Base-by-base conservation (phyloP, 2,329 filamentous ascomycete species). In the Pseudonectria buxi region DNA sequence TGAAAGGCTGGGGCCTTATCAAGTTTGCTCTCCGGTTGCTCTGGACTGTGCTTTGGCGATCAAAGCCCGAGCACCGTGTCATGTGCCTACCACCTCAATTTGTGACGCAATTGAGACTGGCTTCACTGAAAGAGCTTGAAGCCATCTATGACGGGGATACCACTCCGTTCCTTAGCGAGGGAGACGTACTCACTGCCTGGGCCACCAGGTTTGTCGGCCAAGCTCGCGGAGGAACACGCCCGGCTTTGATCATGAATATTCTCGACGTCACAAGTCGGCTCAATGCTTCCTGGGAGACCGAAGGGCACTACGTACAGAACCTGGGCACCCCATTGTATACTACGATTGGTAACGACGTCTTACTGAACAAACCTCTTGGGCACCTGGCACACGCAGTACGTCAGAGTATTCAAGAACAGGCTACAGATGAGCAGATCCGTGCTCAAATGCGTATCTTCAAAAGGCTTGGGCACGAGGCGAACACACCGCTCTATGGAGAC, bases 381-480 rank as follows among this genome's bases (percentile, higher is more conserved):
- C 14, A 27, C 5, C 24, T 33, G 9, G 31, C 31, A 26, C 31
- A 32, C 16, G 24, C 24, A 15, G 24, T 32, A 3, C 31, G 31
- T 10, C n/a, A 26, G 6, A 32, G 31, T 24, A 32, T 33, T n/a
- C 31, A 33, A 22, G 24, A 33, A 9, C 24, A 33, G 11, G 31
- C 31, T 27, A 33, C 24, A 18, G 31, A 32, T 26, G 24, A 33
- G 31, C 24, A 33, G 24, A 33, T 33, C 31, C 24, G 31, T 15
- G 31, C 31, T 25, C 31, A 33, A 27, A 24, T 33, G 14, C 24
- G 31, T 4, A 33, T 27, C 10, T 33, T 33, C 10, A 18, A 15
- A 13, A 22, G 7, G 4, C 24, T 33, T 16, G 31, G 31, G n/a
- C n/a, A n/a, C n/a, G 14, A 15, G 22, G 22, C 16, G 24, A 27